A percentile compares a stretch with the other conserved stretches of the same genome.
These are phyloP conservation scores for Iris pallida DNA, from an alignment of 116 monocot species.

Conservation along the genomic window DNA sequence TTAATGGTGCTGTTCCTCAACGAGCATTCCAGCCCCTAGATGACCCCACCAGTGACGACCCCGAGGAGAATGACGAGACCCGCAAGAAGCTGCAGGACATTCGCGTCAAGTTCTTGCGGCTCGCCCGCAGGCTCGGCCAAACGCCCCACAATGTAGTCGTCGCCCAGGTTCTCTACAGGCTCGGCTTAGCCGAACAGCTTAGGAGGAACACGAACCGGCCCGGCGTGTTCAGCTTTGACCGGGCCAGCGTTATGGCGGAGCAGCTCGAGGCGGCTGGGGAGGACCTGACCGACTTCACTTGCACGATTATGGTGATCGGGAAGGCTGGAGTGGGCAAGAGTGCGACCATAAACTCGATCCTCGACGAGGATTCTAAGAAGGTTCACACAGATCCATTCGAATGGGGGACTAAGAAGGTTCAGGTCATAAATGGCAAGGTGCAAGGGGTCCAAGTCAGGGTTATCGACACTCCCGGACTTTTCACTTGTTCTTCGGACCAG, in stretches of 20 bases:
- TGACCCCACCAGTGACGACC: conserved; percentile 31
- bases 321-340: conserved; percentile 98
- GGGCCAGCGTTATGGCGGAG: conserved; percentile 86
- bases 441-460: conserved; percentile 81
- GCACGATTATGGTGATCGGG: conserved; percentile 94
- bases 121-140: conserved; percentile 83
- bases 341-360: conserved; percentile 89
- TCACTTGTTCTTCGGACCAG: conserved; percentile 56
- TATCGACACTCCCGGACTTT: conserved; percentile 92
- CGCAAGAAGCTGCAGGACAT: conserved; percentile 89
- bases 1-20: conserved; percentile 32
- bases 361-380: conserved; percentile 37
- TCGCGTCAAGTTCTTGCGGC: conserved; percentile 81
- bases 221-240: conserved; percentile 77
- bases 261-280: conserved; percentile 66
- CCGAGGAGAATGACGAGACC: conserved; percentile 72
- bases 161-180: conserved; percentile 87
- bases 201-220: conserved; percentile 56
- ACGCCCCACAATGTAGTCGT: conserved; percentile 94
- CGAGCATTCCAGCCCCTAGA: conserved; percentile 27
- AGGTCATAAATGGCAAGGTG: conserved; percentile 58
- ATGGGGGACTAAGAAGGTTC: conserved; percentile 56
- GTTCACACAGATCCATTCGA: conserved; percentile 65
- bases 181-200: conserved; percentile 89
- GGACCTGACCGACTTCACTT: conserved; percentile 70